Evolutionary conservation across 768 basidiomycete genomes (phyloP).

Genomic region (Amanita polypyramis): DNA sequence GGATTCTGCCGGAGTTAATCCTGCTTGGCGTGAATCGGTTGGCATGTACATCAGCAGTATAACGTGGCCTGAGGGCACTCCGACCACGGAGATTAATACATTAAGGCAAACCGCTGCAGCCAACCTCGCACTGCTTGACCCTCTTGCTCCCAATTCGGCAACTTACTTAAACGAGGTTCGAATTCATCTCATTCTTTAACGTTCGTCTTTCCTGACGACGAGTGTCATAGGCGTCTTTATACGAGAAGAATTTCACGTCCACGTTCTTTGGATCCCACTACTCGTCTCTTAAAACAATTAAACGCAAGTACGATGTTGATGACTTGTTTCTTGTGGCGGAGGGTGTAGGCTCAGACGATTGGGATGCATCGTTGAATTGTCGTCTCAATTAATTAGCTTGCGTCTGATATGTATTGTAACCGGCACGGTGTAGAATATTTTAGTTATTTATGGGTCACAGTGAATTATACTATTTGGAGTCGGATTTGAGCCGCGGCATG

Average conservation of each 20-base stretch:
- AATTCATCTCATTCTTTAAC: not conserved
- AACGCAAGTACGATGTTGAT: conserved; percentile 32
- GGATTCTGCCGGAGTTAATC: conserved; percentile 31
- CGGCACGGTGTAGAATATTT: too few species aligned
- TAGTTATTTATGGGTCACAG: too few species aligned
- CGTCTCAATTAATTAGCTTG: not conserved
- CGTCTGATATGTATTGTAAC: too few species aligned
- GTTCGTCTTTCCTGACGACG: not conserved
- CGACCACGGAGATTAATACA: not conserved
- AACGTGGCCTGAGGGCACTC: conserved; percentile 12
- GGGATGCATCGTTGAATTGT: conserved; percentile 24
- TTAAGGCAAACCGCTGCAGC: conserved; percentile 11
- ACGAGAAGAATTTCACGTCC: conserved; percentile 28
- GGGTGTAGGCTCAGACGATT: conserved; percentile 42
- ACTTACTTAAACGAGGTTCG: conserved; percentile 41
- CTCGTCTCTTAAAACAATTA: conserved; percentile 26
- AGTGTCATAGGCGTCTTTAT: conserved; percentile 26
- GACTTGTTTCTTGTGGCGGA: conserved; percentile 32
- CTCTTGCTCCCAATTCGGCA: conserved; percentile 23
- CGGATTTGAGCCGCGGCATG: too few species aligned
- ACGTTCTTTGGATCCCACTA: conserved; percentile 40
- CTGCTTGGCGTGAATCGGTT: conserved; percentile 36
- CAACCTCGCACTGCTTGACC: conserved; percentile 16
- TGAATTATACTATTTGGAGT: too few species aligned
- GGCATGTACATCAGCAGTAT: conserved; percentile 17